Evolutionary conservation across 139 green algal species (phyloP).

Genomic region (Dunaliella primolecta): DNA sequence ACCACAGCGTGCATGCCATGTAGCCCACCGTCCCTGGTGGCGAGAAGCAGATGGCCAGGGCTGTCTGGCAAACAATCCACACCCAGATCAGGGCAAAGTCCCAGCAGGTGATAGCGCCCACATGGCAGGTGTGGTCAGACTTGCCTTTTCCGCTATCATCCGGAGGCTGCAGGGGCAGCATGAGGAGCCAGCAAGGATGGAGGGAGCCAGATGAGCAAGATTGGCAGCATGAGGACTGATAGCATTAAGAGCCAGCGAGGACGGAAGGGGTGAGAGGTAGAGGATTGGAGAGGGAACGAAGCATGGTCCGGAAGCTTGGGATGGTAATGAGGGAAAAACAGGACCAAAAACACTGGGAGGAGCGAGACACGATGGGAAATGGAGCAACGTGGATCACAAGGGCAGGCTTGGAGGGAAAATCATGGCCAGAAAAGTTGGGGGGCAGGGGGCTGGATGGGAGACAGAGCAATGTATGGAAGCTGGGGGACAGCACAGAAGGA

Average conservation of each 20-base stretch:
- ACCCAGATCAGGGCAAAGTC: constrained; percentile 56
- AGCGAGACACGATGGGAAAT: no score
- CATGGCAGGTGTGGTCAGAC: constrained; percentile 38
- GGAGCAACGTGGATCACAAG: no score
- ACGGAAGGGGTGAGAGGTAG: background rate
- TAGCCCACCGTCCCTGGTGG: background rate
- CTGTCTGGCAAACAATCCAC: constrained; percentile 11
- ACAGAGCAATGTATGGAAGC: background rate
- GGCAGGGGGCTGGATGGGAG: background rate
- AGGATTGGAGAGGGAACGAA: background rate
- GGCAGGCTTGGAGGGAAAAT: background rate
- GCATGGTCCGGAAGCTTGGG: background rate
- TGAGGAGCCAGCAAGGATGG: background rate
- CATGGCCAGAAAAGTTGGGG: background rate
- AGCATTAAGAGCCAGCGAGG: constrained; percentile 30
- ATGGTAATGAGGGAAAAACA: no score
- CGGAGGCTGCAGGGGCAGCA: no score
- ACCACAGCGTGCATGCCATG: background rate
- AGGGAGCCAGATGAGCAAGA: background rate
- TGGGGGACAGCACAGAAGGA: background rate
- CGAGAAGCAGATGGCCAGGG: background rate
- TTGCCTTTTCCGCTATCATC: constrained; percentile 1
- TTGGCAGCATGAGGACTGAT: constrained; percentile 38
- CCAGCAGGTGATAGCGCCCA: constrained; percentile 56
- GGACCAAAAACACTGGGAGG: no score